Percentiles rank a stretch among this genome's conserved stretches.
Conservation (phyloP, 495 filamentous ascomycete species). For the Copromyces sp. region DNA sequence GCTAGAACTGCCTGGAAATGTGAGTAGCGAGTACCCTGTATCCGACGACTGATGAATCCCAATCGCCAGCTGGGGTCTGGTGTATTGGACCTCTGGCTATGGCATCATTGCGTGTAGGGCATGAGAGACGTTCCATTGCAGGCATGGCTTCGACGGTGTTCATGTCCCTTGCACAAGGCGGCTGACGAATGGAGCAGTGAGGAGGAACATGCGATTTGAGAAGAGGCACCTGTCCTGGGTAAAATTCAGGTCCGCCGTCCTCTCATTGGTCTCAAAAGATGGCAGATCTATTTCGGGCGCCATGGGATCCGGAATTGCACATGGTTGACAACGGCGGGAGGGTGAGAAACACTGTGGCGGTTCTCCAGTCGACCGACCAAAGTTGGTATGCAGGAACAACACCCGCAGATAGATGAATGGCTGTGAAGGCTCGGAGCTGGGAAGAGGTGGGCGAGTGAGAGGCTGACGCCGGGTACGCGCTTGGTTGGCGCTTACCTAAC, state of each 20-base stretch:
- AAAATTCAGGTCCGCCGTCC: neutral
- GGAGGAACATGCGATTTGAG: neutral
- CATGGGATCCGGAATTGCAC: neutral
- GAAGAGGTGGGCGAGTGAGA: neutral
- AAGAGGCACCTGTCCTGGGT: neutral
- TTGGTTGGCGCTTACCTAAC: constrained; percentile 24
- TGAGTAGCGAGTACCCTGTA: neutral
- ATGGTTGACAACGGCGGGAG: neutral
- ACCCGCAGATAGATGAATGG: constrained; percentile 10
- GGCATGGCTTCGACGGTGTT: neutral
- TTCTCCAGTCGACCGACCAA: neutral
- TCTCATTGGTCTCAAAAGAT: neutral
- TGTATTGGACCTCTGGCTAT: neutral
- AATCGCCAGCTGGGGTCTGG: neutral
- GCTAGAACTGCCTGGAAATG: neutral
- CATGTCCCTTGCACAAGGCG: neutral
- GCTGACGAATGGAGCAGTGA: neutral
- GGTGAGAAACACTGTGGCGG: constrained; percentile 5
- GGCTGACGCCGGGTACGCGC: constrained; percentile 12
- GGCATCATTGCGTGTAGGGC: neutral
- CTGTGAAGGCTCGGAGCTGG: constrained; percentile 2
- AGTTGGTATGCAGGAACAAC: constrained; percentile 11
- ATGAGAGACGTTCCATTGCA: neutral
- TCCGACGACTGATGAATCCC: neutral
- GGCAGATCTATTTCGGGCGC: neutral